Conservation (phyloP, 805 yeast genomes). For the Pichia scutulata region DNA sequence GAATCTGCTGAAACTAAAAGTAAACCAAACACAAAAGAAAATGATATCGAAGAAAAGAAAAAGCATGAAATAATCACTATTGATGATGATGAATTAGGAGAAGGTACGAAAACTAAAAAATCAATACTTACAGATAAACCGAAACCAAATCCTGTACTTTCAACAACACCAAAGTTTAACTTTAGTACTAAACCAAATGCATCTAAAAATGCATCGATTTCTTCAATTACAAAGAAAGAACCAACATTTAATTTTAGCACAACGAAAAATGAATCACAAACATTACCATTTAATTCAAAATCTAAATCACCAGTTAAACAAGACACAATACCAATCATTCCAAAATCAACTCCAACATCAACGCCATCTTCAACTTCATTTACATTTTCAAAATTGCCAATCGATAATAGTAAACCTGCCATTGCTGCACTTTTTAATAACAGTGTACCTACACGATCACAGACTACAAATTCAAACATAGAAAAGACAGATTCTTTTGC, state of each 20-base stretch:
- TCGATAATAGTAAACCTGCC: no score
- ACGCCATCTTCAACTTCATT: neutral
- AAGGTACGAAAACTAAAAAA: neutral
- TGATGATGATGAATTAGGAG: neutral
- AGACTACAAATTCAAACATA: neutral
- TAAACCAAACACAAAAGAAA: neutral
- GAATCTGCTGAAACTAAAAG: neutral
- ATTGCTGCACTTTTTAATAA: neutral
- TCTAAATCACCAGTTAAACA: neutral
- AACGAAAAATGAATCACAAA: neutral
- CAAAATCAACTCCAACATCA: neutral
- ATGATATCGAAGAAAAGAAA: neutral
- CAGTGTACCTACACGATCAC: neutral
- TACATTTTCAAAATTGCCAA: neutral
- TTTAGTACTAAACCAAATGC: neutral
- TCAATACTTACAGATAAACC: neutral
- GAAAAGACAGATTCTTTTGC: slow-evolving; percentile 17
- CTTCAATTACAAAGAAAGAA: neutral
- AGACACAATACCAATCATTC: neutral
- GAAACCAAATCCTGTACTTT: neutral
- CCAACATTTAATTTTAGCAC: neutral
- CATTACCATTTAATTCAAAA: no score
- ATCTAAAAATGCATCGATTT: neutral
- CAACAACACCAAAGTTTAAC: neutral
- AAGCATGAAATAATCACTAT: neutral